A percentile compares a stretch with the other conserved stretches of the same genome.
Evolutionary conservation across 306 rosid species (phyloP).

Genomic region (Styphnolobium japonicum): DNA sequence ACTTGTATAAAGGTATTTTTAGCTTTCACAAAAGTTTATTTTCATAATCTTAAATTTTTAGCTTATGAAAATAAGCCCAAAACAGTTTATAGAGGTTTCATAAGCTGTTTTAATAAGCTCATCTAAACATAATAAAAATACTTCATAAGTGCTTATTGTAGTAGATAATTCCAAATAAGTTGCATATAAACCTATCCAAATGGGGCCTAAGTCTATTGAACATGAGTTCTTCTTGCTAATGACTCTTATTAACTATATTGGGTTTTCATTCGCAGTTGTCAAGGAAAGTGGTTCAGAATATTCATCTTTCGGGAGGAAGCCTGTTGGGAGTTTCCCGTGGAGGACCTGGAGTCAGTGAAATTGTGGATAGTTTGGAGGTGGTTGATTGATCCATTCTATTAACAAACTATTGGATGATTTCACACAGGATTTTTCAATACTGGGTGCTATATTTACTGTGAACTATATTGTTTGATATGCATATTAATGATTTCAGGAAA

Average conservation of each 20-base stretch:
- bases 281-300: conserved; percentile 88
- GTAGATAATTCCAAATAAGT: no score
- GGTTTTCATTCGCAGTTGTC: conserved; percentile 62
- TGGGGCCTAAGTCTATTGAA: background rate
- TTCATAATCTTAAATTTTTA: no score
- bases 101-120: no score
- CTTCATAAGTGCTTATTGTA: no score
- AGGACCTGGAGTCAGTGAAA: conserved; percentile 69
- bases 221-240: background rate
- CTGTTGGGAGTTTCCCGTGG: conserved; percentile 98
- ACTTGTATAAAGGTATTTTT: no score
- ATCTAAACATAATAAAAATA: no score
- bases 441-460: background rate
- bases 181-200: no score
- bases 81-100: no score
- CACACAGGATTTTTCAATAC: background rate
- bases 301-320: conserved; percentile 99
- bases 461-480: background rate
- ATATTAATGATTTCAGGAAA: conserved; percentile 56
- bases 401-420: background rate
- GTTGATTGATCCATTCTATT: conserved; percentile 9
- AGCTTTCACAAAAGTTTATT: no score
- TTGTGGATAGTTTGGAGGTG: conserved; percentile 85
- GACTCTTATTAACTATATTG: conserved; percentile 12
- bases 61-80: no score